Evolutionary conservation across 75 land plant genomes (phyloP).

Genomic region (Cryptomeria japonica): DNA sequence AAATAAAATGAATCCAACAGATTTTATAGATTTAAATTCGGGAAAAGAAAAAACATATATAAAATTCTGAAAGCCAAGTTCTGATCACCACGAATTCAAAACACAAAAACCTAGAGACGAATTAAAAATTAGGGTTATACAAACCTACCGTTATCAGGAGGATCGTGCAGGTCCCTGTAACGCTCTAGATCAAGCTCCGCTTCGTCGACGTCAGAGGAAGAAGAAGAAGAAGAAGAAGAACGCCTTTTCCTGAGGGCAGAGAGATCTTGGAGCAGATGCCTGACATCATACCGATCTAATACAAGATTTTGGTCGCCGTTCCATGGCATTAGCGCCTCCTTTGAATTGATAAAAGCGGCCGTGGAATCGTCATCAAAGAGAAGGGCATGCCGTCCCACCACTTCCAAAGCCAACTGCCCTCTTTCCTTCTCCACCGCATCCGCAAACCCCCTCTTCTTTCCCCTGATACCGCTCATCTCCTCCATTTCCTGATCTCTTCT

Average conservation of each 20-base stretch:
- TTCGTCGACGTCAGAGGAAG: slow-evolving; percentile 10
- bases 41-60: not conserved
- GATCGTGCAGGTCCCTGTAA: slow-evolving; percentile 54
- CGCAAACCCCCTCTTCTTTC: not conserved
- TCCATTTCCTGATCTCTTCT: not conserved
- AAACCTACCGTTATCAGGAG: slow-evolving; percentile 10
- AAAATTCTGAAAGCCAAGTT: not conserved
- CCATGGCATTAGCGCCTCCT: slow-evolving; percentile 72
- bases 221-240: slow-evolving; percentile 17
- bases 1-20: not conserved
- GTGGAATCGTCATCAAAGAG: slow-evolving; percentile 86
- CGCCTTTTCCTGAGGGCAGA: slow-evolving; percentile 17
- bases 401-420: slow-evolving; percentile 28
- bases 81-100: not conserved
- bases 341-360: slow-evolving; percentile 75
- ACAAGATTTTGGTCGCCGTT: slow-evolving; percentile 44
- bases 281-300: slow-evolving; percentile 90
- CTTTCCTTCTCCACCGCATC: not conserved
- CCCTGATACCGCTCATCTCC: not conserved
- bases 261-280: slow-evolving; percentile 69
- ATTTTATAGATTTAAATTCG: not conserved
- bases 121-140: not conserved
- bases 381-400: slow-evolving; percentile 69
- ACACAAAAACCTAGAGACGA: not conserved
- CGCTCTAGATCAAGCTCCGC: slow-evolving; percentile 70